Conservation (phyloP, 768 basidiomycete genomes). For the Phlebiopsis gigantea region DNA sequence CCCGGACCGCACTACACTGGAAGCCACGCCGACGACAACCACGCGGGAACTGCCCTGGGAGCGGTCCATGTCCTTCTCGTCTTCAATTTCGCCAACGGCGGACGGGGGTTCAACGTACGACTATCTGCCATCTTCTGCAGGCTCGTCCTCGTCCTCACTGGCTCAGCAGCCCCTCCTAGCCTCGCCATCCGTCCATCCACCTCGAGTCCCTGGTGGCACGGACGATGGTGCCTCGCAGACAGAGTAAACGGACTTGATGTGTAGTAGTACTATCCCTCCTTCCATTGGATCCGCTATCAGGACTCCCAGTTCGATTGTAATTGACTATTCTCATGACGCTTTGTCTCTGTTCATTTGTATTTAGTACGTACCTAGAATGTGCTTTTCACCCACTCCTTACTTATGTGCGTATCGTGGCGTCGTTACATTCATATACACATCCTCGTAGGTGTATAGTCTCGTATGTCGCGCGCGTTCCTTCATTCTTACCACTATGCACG, state of each 20-base stretch:
- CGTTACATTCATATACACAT: constrained; percentile 1
- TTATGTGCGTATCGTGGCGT: too few relatives aligned
- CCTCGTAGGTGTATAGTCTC: too few relatives aligned
- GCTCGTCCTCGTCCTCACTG: constrained; percentile 35
- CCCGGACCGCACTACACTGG: background rate
- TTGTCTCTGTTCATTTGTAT: background rate
- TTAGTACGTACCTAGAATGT: background rate
- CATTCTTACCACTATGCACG: too few relatives aligned
- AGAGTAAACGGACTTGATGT: constrained; percentile 3
- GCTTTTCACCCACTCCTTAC: background rate
- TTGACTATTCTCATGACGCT: background rate
- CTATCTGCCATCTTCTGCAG: constrained; percentile 40
- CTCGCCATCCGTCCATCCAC: background rate
- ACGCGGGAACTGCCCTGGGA: background rate
- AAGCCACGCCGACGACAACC: background rate
- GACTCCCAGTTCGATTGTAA: background rate
- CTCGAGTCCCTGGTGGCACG: background rate
- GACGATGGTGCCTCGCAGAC: background rate
- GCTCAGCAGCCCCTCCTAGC: constrained; percentile 35
- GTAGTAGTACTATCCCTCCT: background rate
- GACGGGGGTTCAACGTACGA: constrained; percentile 30
- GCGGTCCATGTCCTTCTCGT: constrained; percentile 19
- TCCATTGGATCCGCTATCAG: background rate
- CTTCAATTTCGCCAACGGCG: constrained; percentile 20
- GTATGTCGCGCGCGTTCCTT: too few relatives aligned